Evolutionary conservation across 148 eudicot species (phyloP).

Genomic region (Rhododendron henanense): DNA sequence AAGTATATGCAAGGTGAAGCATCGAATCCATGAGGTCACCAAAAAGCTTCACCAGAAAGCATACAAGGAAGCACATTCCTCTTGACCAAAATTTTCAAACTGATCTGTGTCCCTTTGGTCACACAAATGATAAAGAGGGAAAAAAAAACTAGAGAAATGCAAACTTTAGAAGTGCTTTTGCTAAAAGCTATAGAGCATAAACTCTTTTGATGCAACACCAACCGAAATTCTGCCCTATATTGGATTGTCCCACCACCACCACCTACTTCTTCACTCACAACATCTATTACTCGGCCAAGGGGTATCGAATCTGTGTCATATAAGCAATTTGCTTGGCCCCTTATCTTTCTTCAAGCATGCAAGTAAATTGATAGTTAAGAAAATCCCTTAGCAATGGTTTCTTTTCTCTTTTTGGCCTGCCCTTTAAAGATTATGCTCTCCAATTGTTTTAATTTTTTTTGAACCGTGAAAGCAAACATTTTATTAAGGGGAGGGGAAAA

Average conservation of each 20-base stretch:
- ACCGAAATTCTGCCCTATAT: conserved; percentile 21
- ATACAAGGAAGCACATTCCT: conserved; percentile 9
- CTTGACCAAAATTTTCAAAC: conserved; percentile 25
- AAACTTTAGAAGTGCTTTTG: conserved; percentile 27
- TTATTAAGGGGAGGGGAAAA: too few species aligned
- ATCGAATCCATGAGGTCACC: not conserved
- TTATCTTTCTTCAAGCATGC: conserved; percentile 6
- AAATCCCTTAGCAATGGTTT: conserved; percentile 2
- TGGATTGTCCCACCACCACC: conserved; percentile 21
- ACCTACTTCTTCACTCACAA: conserved; percentile 14
- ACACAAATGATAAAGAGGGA: conserved; percentile 12
- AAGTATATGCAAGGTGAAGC: not conserved
- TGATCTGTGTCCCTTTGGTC: conserved; percentile 24
- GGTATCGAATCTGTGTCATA: conserved; percentile 25
- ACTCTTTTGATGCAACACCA: conserved; percentile 18
- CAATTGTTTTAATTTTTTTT: too few species aligned
- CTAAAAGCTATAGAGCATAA: conserved; percentile 21
- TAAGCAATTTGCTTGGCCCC: not conserved
- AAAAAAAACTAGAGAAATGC: conserved; percentile 22
- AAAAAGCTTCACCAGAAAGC: not conserved
- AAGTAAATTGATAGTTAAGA: not conserved
- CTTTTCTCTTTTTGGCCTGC: conserved; percentile 14
- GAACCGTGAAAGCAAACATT: too few species aligned
- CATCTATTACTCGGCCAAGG: conserved; percentile 29
- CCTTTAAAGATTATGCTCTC: conserved; percentile 14